A percentile compares a stretch with the other conserved stretches of the same genome.
Evolutionary conservation across 1,139 yeast species (phyloP).

Genomic region (Chernovozyma sophiae-reginae): DNA sequence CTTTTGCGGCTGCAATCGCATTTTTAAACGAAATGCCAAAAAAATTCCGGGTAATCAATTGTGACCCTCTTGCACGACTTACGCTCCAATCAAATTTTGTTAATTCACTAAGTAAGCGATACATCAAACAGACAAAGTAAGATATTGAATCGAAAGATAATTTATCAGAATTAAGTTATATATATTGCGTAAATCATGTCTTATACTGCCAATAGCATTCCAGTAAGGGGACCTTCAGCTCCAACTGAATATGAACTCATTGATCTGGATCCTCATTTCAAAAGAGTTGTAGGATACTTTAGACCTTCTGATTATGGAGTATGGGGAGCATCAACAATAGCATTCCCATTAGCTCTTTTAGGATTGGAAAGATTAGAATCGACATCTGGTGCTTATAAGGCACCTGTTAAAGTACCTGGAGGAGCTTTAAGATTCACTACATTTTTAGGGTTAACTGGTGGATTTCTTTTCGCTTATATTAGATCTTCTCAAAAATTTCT

Average conservation of each 20-base stretch:
- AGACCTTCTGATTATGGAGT: constrained; percentile 62
- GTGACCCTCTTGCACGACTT: not conserved
- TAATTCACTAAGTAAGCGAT: constrained; percentile 1
- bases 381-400: constrained; percentile 54
- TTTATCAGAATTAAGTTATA: too few species aligned
- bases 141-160: too few species aligned
- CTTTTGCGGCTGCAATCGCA: too few species aligned
- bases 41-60: constrained; percentile 3
- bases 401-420: constrained; percentile 50
- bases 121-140: not conserved
- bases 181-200: constrained; percentile 38
- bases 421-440: constrained; percentile 57
- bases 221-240: constrained; percentile 43
- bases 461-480: constrained; percentile 65
- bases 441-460: constrained; percentile 63
- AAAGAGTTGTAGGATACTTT: constrained; percentile 68
- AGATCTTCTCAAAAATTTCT: constrained; percentile 69
- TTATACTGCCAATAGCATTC: constrained; percentile 36
- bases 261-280: constrained; percentile 78
- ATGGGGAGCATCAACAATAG: constrained; percentile 66
- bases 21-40: too few species aligned
- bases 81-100: constrained; percentile 7
- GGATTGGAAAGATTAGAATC: constrained; percentile 66
- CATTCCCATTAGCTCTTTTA: constrained; percentile 57
- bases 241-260: constrained; percentile 50